These are phyloP conservation scores for Urochloa ruziziensis DNA, from an alignment of 176 grass and related monocot species.

Conservation along the genomic window DNA sequence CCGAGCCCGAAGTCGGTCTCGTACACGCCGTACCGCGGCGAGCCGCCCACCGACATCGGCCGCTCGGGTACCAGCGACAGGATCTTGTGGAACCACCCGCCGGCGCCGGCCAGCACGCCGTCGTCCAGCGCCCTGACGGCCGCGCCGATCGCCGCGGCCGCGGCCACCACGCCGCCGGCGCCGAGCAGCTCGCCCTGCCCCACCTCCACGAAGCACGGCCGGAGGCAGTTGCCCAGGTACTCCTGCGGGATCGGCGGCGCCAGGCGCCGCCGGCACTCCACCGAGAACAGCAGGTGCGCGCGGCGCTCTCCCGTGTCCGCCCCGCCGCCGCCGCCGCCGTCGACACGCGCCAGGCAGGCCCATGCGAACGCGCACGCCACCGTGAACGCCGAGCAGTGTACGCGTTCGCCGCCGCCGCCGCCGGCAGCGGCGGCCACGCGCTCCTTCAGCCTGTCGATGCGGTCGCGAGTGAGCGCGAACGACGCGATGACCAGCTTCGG, in stretches of 20 bases:
- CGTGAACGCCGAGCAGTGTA: slow-evolving; percentile 79
- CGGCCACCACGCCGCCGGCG: slow-evolving; percentile 45
- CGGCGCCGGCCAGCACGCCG: slow-evolving; percentile 73
- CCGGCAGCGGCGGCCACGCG: slow-evolving; percentile 24
- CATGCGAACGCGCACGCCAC: slow-evolving; percentile 94
- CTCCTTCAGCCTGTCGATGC: slow-evolving; percentile 73
- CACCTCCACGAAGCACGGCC: slow-evolving; percentile 84
- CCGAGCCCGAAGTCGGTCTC: slow-evolving; percentile 75
- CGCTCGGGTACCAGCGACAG: slow-evolving; percentile 59
- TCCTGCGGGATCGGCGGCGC: slow-evolving; percentile 56
- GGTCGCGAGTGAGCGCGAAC: slow-evolving; percentile 52
- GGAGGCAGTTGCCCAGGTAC: slow-evolving; percentile 94
- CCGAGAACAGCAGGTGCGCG: slow-evolving; percentile 82
- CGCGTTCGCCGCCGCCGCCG: neutral
- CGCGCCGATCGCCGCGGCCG: slow-evolving; percentile 62
- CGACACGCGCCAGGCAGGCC: slow-evolving; percentile 58
- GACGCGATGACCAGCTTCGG: slow-evolving; percentile 61
- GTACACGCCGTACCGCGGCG: slow-evolving; percentile 80
- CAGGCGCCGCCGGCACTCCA: slow-evolving; percentile 72
- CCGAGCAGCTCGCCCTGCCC: slow-evolving; percentile 39
- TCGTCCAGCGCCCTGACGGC: slow-evolving; percentile 57
- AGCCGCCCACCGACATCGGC: slow-evolving; percentile 93
- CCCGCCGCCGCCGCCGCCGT: neutral
- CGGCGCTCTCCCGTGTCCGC: slow-evolving; percentile 19
- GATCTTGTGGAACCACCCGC: slow-evolving; percentile 81